These are phyloP conservation scores for Talaromyces stipitatus DNA, from an alignment of 495 filamentous ascomycete genomes.

Conservation along the genomic window DNA sequence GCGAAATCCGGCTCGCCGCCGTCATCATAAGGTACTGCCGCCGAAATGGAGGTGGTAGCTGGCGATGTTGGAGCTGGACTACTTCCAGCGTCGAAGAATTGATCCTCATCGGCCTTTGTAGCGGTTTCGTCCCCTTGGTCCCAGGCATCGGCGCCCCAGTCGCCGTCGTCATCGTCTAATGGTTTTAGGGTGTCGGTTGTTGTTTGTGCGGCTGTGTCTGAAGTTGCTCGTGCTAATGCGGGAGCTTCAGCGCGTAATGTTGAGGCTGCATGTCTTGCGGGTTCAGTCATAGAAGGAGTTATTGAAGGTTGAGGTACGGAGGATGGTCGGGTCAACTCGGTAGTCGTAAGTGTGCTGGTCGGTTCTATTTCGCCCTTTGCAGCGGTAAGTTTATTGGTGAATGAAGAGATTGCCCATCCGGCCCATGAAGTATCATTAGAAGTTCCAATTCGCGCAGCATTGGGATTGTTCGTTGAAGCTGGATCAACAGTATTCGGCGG, in stretches of 20 bases:
- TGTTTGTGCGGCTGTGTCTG: constrained; percentile 32
- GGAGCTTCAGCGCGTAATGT: constrained; percentile 31
- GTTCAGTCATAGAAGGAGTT: constrained; percentile 45
- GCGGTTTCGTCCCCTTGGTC: constrained; percentile 51
- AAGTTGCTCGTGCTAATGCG: constrained; percentile 33
- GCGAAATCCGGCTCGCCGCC: constrained; percentile 88
- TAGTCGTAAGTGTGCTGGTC: constrained; percentile 22
- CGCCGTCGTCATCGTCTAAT: constrained; percentile 57
- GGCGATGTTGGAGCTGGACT: constrained; percentile 26
- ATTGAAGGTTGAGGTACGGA: constrained; percentile 36
- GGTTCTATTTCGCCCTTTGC: constrained; percentile 78
- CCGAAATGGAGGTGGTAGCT: constrained; percentile 16
- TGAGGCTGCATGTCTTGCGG: constrained; percentile 25
- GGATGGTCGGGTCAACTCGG: constrained; percentile 32
- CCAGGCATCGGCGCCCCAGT: constrained; percentile 65
- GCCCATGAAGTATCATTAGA: constrained; percentile 74
- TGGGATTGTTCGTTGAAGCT: constrained; percentile 30
- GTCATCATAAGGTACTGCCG: constrained; percentile 59
- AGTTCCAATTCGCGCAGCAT: constrained; percentile 63
- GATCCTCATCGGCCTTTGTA: constrained; percentile 33
- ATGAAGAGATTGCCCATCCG: constrained; percentile 98
- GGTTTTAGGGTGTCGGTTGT: constrained; percentile 35
- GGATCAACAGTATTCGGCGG: constrained; percentile 25
- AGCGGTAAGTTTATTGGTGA: constrained; percentile 84
- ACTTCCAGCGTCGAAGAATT: constrained; percentile 39